Conservation (phyloP, 768 basidiomycete species). For the Phylloporus sp. region DNA sequence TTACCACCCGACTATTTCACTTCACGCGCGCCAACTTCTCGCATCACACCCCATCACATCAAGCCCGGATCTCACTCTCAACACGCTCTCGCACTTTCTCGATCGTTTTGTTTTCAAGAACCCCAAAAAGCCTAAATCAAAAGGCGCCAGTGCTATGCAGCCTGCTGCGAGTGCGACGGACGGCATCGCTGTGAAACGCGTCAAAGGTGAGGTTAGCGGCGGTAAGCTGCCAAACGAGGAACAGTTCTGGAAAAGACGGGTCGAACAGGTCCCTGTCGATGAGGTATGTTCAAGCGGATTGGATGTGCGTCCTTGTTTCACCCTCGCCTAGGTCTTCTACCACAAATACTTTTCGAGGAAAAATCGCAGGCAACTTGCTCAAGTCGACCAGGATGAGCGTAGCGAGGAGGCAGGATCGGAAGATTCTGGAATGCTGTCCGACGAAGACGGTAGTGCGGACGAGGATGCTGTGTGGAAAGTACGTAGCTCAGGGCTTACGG, state of each 20-base stretch:
- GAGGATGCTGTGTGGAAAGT: conserved; percentile 92
- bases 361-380: conserved; percentile 48
- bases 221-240: conserved; percentile 63
- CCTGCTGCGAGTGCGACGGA: conserved; percentile 71
- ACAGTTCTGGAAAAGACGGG: conserved; percentile 63
- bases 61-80: conserved; percentile 82
- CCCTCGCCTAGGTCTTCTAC: conserved; percentile 69
- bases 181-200: conserved; percentile 62
- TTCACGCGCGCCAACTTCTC: conserved; percentile 83
- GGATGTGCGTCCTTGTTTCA: not conserved
- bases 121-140: conserved; percentile 67
- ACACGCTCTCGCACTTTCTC: conserved; percentile 91
- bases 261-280: conserved; percentile 77
- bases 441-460: conserved; percentile 34
- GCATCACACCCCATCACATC: conserved; percentile 68
- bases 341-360: conserved; percentile 83
- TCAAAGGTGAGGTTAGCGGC: conserved; percentile 52
- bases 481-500: not conserved
- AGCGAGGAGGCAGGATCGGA: conserved; percentile 15
- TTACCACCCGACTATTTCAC: conserved; percentile 85
- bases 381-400: conserved; percentile 33
- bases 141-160: conserved; percentile 93
- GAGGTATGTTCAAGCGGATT: conserved; percentile 45
- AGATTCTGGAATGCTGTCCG: conserved; percentile 17
- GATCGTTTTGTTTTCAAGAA: conserved; percentile 98